phyloP scores from a whole-genome alignment of 2,329 filamentous ascomycete species.

The Aspergillus chevalieri region DNA sequence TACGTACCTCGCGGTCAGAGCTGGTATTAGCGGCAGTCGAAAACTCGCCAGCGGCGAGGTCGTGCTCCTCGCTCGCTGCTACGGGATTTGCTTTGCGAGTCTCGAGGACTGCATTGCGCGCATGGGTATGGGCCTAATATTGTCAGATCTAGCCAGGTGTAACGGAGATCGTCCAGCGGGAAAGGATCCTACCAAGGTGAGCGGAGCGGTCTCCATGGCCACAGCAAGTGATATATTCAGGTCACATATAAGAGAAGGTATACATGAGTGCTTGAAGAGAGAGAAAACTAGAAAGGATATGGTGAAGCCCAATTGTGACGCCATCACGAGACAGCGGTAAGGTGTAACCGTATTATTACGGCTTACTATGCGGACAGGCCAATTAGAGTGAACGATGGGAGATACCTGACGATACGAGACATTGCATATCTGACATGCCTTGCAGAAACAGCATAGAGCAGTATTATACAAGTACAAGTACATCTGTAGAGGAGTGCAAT shows the following conservation, averaged over 20 bases:
- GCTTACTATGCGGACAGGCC: too few relatives aligned
- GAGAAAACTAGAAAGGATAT: too few relatives aligned
- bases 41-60: slow-evolving; percentile 82
- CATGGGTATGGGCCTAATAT: slow-evolving; percentile 75
- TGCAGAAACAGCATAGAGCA: too few relatives aligned
- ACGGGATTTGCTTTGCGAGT: slow-evolving; percentile 63
- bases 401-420: too few relatives aligned
- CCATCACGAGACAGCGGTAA: too few relatives aligned
- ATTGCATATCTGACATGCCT: too few relatives aligned
- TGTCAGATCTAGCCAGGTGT: slow-evolving; percentile 7
- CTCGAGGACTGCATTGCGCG: slow-evolving; percentile 72
- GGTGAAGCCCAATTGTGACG: too few relatives aligned
- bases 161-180: neutral
- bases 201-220: slow-evolving; percentile 62
- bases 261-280: neutral
- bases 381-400: too few relatives aligned
- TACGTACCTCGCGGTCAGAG: slow-evolving; percentile 50
- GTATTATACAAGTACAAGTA: too few relatives aligned
- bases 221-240: neutral
- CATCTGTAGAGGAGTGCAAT: too few relatives aligned
- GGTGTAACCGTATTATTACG: too few relatives aligned
- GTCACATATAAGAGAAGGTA: neutral
- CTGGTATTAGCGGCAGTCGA: slow-evolving; percentile 72
- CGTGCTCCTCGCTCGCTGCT: slow-evolving; percentile 80
- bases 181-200: slow-evolving; percentile 52